A percentile compares a stretch with the other conserved stretches of the same genome.
These are phyloP conservation scores for Fonsecaea monophora DNA, from an alignment of 2,329 filamentous ascomycete species.

Conservation along the genomic window DNA sequence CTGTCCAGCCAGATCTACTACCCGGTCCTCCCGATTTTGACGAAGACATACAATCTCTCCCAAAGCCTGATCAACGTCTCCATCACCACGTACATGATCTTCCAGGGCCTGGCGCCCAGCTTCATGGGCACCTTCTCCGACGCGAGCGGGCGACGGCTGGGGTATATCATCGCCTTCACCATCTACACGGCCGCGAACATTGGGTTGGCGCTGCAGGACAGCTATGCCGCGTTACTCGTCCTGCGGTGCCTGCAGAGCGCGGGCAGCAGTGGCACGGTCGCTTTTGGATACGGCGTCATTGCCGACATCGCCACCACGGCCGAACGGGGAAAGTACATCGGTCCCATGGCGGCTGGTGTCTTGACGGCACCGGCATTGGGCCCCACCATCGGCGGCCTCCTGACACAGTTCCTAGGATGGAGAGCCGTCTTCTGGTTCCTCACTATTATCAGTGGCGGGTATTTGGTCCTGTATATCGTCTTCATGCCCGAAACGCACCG, in stretches of 20 bases:
- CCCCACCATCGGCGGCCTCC: conserved; percentile 59
- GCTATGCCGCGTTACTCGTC: conserved; percentile 47
- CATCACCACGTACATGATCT: conserved; percentile 50
- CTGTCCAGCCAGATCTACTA: conserved; percentile 55
- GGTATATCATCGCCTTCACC: conserved; percentile 55
- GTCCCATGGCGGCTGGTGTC: conserved; percentile 42
- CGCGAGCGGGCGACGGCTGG: conserved; percentile 57
- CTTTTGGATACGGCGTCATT: conserved; percentile 50
- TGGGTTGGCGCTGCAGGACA: conserved; percentile 49
- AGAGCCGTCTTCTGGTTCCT: conserved; percentile 62
- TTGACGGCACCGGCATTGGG: conserved; percentile 56
- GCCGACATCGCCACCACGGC: conserved; percentile 51
- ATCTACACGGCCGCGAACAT: conserved; percentile 54
- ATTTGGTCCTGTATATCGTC: conserved; percentile 39
- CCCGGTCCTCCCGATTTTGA: conserved; percentile 43
- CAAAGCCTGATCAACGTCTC: conserved; percentile 40
- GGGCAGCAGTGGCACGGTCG: conserved; percentile 51
- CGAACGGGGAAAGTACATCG: conserved; percentile 54
- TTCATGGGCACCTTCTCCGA: conserved; percentile 60
- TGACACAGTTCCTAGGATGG: conserved; percentile 59
- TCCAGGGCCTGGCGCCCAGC: conserved; percentile 61
- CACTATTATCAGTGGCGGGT: conserved; percentile 52
- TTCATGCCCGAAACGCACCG: conserved; percentile 49
- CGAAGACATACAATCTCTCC: conserved; percentile 10
- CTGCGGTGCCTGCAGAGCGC: conserved; percentile 54